Percentiles rank a stretch among this genome's conserved stretches.
Evolutionary conservation across 768 basidiomycete genomes (phyloP).

Genomic region (Mycena olivaceomarginata): DNA sequence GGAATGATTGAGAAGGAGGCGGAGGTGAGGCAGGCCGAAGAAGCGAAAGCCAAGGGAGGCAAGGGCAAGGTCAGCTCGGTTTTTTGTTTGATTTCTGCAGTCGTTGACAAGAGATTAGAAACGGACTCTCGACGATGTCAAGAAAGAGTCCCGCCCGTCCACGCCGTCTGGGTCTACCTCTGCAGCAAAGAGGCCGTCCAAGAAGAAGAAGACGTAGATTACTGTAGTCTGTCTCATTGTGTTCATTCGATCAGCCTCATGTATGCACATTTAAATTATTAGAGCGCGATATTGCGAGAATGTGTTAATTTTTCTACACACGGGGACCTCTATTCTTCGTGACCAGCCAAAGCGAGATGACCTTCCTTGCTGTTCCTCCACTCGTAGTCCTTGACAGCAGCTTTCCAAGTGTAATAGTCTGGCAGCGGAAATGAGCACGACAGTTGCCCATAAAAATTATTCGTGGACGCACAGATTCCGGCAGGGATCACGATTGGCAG

Average conservation of each 20-base stretch:
- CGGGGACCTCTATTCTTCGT: slow-evolving; percentile 56
- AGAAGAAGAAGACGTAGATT: slow-evolving; percentile 82
- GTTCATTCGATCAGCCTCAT: background rate
- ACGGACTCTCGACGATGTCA: slow-evolving; percentile 82
- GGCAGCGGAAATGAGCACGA: slow-evolving; percentile 14
- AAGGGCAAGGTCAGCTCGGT: slow-evolving; percentile 77
- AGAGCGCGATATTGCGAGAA: slow-evolving; percentile 6
- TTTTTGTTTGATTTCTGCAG: slow-evolving; percentile 5
- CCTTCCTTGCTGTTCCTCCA: slow-evolving; percentile 90
- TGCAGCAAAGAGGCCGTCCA: slow-evolving; percentile 74
- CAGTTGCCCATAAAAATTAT: background rate
- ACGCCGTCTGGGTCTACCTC: slow-evolving; percentile 73
- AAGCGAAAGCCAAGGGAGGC: slow-evolving; percentile 75
- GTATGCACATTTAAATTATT: slow-evolving; percentile 40
- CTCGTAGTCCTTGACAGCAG: slow-evolving; percentile 76
- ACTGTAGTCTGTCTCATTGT: background rate
- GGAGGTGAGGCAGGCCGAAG: slow-evolving; percentile 79
- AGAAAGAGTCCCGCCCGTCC: slow-evolving; percentile 76
- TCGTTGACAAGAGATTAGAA: slow-evolving; percentile 65
- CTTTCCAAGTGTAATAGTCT: slow-evolving; percentile 89
- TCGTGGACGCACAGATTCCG: slow-evolving; percentile 77
- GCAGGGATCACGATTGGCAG: slow-evolving; percentile 90
- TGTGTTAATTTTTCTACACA: background rate
- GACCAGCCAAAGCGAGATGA: slow-evolving; percentile 70
- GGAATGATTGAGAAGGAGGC: slow-evolving; percentile 96